Conservation (phyloP, 2,329 filamentous ascomycete genomes). For the Leptographium wingfieldii region DNA sequence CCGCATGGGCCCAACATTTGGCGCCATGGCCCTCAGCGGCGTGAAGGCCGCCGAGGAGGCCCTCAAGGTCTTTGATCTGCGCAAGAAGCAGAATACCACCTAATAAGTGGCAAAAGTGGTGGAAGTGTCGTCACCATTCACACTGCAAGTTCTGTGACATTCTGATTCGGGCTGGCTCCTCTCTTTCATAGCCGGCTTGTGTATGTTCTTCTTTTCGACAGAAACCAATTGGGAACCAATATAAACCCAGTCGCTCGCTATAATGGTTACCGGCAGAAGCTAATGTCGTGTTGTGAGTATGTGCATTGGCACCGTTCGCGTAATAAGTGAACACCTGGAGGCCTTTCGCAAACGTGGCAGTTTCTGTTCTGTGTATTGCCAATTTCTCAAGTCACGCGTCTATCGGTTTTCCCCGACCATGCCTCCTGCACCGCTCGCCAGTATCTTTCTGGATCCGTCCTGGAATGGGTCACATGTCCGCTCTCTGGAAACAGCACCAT, state of each 20-base stretch:
- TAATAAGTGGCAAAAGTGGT: background rate
- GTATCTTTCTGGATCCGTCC: slow-evolving; percentile 33
- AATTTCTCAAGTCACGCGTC: too few species aligned
- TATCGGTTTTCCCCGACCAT: slow-evolving; percentile 24
- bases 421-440: slow-evolving; percentile 34
- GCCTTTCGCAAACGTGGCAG: too few species aligned
- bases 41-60: slow-evolving; percentile 88
- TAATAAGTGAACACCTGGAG: too few species aligned
- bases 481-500: slow-evolving; percentile 34
- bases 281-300: too few species aligned
- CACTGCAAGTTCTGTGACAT: background rate
- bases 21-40: slow-evolving; percentile 72
- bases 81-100: slow-evolving; percentile 33
- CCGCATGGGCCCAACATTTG: slow-evolving; percentile 54
- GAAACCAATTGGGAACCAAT: background rate
- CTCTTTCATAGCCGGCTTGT: background rate
- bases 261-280: background rate
- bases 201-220: background rate
- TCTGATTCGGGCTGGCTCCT: background rate
- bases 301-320: too few species aligned
- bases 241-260: background rate
- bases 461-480: slow-evolving; percentile 38
- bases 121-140: background rate
- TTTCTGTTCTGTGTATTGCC: too few species aligned
- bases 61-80: slow-evolving; percentile 61